A percentile compares a stretch with the other conserved stretches of the same genome.
Evolutionary conservation across 495 filamentous ascomycete genomes (phyloP).

Genomic region (Annulohypoxylon stygium): DNA sequence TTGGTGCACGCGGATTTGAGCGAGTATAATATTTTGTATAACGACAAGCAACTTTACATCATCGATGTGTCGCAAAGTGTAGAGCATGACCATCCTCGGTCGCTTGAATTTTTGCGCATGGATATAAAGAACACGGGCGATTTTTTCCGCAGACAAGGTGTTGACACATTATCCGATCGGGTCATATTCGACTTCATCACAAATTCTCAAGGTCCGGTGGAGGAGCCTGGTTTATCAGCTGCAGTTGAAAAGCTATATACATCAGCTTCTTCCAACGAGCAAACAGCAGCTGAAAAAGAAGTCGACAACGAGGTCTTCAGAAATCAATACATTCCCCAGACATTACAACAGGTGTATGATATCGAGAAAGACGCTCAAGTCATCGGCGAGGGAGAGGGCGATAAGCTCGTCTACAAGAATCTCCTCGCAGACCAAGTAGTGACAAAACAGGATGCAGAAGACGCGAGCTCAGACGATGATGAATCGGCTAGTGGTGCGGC

Average conservation of each 20-base stretch:
- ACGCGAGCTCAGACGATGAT: conserved; percentile 53
- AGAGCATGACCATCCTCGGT: conserved; percentile 93
- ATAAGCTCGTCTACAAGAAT: conserved; percentile 81
- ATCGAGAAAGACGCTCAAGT: conserved; percentile 89
- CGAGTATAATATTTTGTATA: conserved; percentile 96
- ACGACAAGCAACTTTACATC: conserved; percentile 84
- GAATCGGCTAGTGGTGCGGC: conserved; percentile 56
- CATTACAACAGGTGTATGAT: conserved; percentile 93
- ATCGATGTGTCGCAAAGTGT: conserved; percentile 98
- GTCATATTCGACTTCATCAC: conserved; percentile 85
- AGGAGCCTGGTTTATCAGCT: conserved; percentile 60
- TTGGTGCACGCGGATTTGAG: conserved; percentile 96
- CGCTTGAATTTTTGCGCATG: conserved; percentile 93
- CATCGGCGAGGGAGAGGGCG: conserved; percentile 76
- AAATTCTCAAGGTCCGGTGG: conserved; percentile 62
- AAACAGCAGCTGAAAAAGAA: conserved; percentile 66
- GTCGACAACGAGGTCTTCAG: conserved; percentile 92
- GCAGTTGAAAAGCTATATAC: conserved; percentile 63
- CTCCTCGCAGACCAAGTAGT: conserved; percentile 79
- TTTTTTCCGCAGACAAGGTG: conserved; percentile 88
- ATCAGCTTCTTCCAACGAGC: conserved; percentile 55
- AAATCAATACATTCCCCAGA: conserved; percentile 95
- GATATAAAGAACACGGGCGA: conserved; percentile 96
- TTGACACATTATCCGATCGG: conserved; percentile 80
- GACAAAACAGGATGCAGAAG: conserved; percentile 50